Base-by-base conservation (phyloP, 352 stramenopile species). In the Phytophthora kernoviae region DNA sequence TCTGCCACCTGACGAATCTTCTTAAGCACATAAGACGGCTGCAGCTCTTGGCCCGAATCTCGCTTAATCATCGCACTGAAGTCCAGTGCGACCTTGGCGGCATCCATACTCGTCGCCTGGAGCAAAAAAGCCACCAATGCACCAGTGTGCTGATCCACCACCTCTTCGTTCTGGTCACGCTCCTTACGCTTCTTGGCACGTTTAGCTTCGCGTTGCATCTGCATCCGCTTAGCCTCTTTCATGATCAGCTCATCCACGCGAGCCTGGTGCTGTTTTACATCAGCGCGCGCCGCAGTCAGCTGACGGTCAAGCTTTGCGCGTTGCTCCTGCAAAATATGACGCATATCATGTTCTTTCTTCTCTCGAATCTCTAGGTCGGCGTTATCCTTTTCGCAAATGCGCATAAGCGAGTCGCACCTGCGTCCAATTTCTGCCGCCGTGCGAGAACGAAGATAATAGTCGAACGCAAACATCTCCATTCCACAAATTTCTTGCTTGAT, bases 391-490 rank as follows among this genome's bases (percentile, higher is more conserved):
- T 98, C 93, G 15, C 97, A 96, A 64, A 98, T 93, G 11, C 90
- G 89, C 70, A 99, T 98, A 15, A 99, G 68, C 0, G 91, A 70
- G 57, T 99, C 96, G 49, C 96, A 98, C 11, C 97, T 93, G 41
- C 96, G 96, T 26, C 98, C 94, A 33, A 99, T 97, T 66, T 99
- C 97, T 5, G 86, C 84, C 1, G 94, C 88, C 12, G 90, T 98
- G 39, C 97, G 86, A 10, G 93, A 98, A 34, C 98, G 98, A 70
- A 99, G 97, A 70, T 98, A 99, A 84, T 98, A 99, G 62, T 99
- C 96, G 45, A 99, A 99, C 14, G 96, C 84, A 65, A 99, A 99
- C 73, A 87, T 79, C 46, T 93, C 83, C 32, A 92, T 74, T 18
- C 82, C 81, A 49, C 87, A 89, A 26, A 99, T 98, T 73, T 99